Conservation (phyloP, 768 basidiomycete species). For the Serendipita sp. region DNA sequence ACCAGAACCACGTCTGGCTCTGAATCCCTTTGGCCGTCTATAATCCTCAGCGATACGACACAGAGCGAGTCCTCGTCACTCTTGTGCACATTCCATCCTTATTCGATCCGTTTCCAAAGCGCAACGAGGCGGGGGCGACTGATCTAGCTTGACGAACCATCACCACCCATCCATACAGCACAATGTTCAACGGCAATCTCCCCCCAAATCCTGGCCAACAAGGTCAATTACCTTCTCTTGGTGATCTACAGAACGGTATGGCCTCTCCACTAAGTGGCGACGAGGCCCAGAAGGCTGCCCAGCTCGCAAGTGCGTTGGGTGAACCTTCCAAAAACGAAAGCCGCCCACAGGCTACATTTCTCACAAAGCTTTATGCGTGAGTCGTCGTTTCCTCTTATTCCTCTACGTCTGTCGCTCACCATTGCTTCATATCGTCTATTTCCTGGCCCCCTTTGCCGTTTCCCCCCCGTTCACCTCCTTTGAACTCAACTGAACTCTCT, state of each 20-base stretch:
- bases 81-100: background rate
- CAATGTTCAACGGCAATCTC: conserved; percentile 5
- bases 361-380: conserved; percentile 92
- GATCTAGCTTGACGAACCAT: background rate
- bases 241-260: conserved; percentile 4
- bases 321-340: conserved; percentile 47
- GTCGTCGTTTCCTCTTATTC: conserved; percentile 20
- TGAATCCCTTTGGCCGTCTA: background rate
- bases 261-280: background rate
- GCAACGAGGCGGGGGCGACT: background rate
- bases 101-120: background rate
- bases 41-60: background rate
- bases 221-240: conserved; percentile 1
- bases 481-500: conserved; percentile 15
- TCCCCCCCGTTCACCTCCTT: background rate
- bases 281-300: background rate
- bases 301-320: background rate
- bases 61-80: background rate
- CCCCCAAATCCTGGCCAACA: background rate
- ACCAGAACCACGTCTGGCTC: conserved; percentile 3
- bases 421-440: background rate
- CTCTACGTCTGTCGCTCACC: background rate
- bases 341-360: conserved; percentile 86
- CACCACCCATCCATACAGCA: background rate
- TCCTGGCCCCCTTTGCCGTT: background rate